Percentiles rank a stretch among this genome's conserved stretches.
Conservation (phyloP, 352 stramenopile genomes). For the Pythium biforme region DNA sequence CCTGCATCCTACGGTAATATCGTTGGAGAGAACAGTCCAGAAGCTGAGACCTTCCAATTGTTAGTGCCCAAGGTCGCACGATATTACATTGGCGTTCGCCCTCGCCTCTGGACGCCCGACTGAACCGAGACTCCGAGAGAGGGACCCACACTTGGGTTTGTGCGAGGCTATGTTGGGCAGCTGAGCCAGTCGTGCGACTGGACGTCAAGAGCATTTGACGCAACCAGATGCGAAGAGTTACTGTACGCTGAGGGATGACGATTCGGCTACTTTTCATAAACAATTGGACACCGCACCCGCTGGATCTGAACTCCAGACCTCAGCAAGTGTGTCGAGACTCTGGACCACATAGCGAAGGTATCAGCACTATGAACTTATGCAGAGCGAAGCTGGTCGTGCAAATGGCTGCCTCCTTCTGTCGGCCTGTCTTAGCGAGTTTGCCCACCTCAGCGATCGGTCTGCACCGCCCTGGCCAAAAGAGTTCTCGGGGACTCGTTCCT, state of each 20-base stretch:
- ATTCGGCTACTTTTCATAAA: background rate
- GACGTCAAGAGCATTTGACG: slow-evolving; percentile 40
- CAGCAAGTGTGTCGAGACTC: too few species aligned
- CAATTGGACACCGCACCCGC: background rate
- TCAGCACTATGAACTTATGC: too few species aligned
- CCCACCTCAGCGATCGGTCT: too few species aligned
- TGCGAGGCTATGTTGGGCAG: too few species aligned
- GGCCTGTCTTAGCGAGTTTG: too few species aligned
- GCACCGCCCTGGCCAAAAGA: too few species aligned
- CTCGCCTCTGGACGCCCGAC: background rate
- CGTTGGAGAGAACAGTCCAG: too few species aligned
- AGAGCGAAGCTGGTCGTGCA: too few species aligned
- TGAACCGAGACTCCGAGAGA: background rate
- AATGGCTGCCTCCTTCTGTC: too few species aligned
- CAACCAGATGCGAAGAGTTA: slow-evolving; percentile 13
- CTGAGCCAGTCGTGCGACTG: slow-evolving; percentile 60
- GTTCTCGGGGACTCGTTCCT: background rate
- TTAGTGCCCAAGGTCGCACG: background rate
- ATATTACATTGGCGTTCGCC: background rate
- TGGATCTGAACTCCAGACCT: too few species aligned
- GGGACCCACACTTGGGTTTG: slow-evolving; percentile 38
- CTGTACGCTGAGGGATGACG: background rate
- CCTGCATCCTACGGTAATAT: too few species aligned
- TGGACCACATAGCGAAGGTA: too few species aligned
- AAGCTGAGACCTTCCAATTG: background rate